Evolutionary conservation across 2,329 filamentous ascomycete genomes (phyloP).

Genomic region (Lizonia empirigonia): DNA sequence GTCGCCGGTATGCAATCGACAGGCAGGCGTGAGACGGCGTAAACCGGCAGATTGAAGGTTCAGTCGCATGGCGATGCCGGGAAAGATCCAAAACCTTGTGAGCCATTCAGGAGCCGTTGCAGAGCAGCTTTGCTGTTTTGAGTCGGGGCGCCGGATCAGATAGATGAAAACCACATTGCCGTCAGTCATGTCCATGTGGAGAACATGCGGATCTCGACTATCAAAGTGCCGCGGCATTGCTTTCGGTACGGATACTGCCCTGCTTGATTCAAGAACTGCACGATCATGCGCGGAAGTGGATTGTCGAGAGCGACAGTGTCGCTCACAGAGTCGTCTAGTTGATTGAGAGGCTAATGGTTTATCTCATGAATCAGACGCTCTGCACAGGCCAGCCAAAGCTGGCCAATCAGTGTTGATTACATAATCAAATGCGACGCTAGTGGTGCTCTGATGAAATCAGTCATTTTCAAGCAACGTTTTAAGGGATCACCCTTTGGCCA

Average conservation of each 20-base stretch:
- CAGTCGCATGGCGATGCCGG: slow-evolving; percentile 15
- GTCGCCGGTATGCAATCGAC: not conserved
- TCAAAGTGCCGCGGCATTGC: slow-evolving; percentile 17
- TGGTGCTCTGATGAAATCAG: no score
- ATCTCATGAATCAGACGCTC: no score
- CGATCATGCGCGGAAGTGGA: not conserved
- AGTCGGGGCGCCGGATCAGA: no score
- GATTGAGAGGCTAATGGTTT: not conserved
- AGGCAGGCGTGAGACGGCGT: slow-evolving; percentile 1
- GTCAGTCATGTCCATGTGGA: slow-evolving; percentile 14
- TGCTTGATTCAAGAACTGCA: slow-evolving; percentile 1
- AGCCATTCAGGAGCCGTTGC: slow-evolving; percentile 6
- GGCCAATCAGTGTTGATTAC: no score
- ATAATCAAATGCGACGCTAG: no score
- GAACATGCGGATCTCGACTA: slow-evolving; percentile 10
- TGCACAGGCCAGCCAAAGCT: no score
- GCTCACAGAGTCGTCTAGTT: not conserved
- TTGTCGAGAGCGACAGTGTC: slow-evolving; percentile 4
- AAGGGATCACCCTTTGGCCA: no score
- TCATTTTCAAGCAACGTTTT: no score
- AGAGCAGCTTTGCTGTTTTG: not conserved
- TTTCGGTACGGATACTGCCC: slow-evolving; percentile 1
- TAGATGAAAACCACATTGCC: no score
- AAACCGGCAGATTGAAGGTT: slow-evolving; percentile 4
- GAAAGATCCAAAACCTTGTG: slow-evolving; percentile 19